Base-by-base conservation (phyloP, 2,329 filamentous ascomycete species). In the Fusarium sp. region DNA sequence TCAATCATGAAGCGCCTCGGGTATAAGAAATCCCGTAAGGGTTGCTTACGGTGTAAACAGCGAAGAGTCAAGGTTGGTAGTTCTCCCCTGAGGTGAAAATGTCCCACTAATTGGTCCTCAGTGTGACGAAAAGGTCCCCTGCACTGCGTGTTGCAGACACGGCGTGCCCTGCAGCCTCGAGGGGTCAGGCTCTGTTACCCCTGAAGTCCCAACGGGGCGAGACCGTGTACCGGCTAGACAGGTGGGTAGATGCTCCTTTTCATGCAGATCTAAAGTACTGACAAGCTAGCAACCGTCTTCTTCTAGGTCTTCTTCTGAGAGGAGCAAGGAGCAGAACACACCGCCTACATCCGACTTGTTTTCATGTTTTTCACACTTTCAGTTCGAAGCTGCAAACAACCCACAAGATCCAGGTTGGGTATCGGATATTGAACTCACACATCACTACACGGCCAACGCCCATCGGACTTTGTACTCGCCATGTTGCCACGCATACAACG, bases 61-160 rank as follows among this genome's bases (percentile, higher is more conserved):
- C 40, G 67, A 22, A 50, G 67, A 59, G 67, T 69, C 17, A 69
- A 69, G 57, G 67, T 67, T 17, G 38, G 66, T 27, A 11, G 11
- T n/a, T 4, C 15, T 4, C 20, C 17, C 17, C 20, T 43, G 17
- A 17, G 25, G 30, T 38, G 15, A 37, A 17, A 38, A 17, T 27
- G 25, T 50, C 47, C 27, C 47, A 54, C 47, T 54, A 11, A 54
- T 33, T 32, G 3, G 32, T 56, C 4, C 7, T 15, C 17, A 72
- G 69, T 72, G 69, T 33, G 69, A 72, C 32, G 69, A 72, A 35
- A 37, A 38, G 6, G 9, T 70, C 30, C 67, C 70, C 30, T 72
- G 69, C 57, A 43, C 52, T 4, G 69, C 69, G 22, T 72, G 69
- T 20, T 20, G 25, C 15, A 40, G 67, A 15, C 69, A 72, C 33